Conservation (phyloP, 2,329 filamentous ascomycete species). For the Penicillium sp. region DNA sequence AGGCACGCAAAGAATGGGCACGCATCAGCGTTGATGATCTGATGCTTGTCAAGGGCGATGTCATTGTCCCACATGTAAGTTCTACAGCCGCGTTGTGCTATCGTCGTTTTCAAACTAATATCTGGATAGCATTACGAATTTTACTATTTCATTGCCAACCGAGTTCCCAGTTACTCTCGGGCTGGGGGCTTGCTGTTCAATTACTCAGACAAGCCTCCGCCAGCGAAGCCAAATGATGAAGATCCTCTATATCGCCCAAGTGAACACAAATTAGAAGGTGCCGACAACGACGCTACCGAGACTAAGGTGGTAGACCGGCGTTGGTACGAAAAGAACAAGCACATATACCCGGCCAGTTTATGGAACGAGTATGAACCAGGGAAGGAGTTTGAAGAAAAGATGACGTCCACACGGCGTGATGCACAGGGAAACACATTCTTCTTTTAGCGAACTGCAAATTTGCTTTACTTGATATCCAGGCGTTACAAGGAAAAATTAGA, state of each 20-base stretch:
- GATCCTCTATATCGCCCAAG: slow-evolving; percentile 50
- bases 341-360: slow-evolving; percentile 93
- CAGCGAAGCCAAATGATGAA: slow-evolving; percentile 36
- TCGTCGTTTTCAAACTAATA: not conserved
- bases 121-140: slow-evolving; percentile 83
- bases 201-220: slow-evolving; percentile 58
- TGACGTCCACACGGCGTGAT: slow-evolving; percentile 75
- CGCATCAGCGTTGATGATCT: slow-evolving; percentile 92
- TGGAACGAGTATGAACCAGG: slow-evolving; percentile 96
- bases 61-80: slow-evolving; percentile 93
- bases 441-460: slow-evolving; percentile 50
- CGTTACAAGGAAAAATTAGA: slow-evolving; percentile 13
- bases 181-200: slow-evolving; percentile 79
- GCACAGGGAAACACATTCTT: slow-evolving; percentile 91
- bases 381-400: slow-evolving; percentile 68
- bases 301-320: slow-evolving; percentile 95
- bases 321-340: slow-evolving; percentile 98
- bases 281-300: slow-evolving; percentile 70
- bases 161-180: slow-evolving; percentile 63
- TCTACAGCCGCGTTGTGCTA: not conserved
- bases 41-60: slow-evolving; percentile 84
- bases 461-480: slow-evolving; percentile 13
- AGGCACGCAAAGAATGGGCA: slow-evolving; percentile 71
- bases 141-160: slow-evolving; percentile 92
- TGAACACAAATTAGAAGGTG: slow-evolving; percentile 69